A percentile compares a stretch with the other conserved stretches of the same genome.
Conservation (phyloP, 768 basidiomycete genomes). For the Sutorius australiensis region DNA sequence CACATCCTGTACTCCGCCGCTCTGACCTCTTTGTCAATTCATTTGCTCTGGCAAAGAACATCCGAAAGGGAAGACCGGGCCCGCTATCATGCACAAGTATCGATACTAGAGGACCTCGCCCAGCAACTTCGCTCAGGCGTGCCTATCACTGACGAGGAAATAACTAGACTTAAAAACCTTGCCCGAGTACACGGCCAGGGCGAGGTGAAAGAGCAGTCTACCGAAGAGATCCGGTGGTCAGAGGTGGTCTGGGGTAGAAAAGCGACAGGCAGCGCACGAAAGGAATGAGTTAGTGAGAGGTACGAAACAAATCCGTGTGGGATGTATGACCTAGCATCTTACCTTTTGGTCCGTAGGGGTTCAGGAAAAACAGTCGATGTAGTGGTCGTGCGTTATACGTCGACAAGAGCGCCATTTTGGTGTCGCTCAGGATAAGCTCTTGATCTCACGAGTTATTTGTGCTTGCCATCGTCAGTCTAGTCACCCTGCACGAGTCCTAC, state of each 20-base stretch:
- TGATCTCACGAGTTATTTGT: background rate
- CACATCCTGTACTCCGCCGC: conserved; percentile 65
- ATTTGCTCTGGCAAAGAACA: conserved; percentile 55
- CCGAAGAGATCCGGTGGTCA: conserved; percentile 41
- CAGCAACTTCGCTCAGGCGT: conserved; percentile 48
- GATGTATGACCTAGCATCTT: background rate
- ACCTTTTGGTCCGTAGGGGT: background rate
- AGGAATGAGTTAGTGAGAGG: conserved; percentile 37
- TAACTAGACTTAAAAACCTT: conserved; percentile 52
- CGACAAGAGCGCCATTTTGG: background rate
- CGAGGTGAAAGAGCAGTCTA: conserved; percentile 10
- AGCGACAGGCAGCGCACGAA: conserved; percentile 1
- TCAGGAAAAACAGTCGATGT: background rate
- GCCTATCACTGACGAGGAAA: conserved; percentile 45
- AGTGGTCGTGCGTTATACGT: background rate
- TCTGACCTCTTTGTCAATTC: conserved; percentile 63
- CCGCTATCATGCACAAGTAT: conserved; percentile 52
- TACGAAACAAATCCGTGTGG: conserved; percentile 6
- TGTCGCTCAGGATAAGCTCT: background rate
- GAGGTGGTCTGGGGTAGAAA: conserved; percentile 48
- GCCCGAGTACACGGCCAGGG: conserved; percentile 36
- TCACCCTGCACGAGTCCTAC: too few relatives aligned
- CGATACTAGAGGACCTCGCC: conserved; percentile 59
- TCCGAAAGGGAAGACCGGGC: conserved; percentile 50
- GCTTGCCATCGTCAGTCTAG: background rate